Percentiles rank a stretch among this genome's conserved stretches.
phyloP scores from a whole-genome alignment of 352 stramenopile genomes.

The Globisporangium rhizosaccharum region DNA sequence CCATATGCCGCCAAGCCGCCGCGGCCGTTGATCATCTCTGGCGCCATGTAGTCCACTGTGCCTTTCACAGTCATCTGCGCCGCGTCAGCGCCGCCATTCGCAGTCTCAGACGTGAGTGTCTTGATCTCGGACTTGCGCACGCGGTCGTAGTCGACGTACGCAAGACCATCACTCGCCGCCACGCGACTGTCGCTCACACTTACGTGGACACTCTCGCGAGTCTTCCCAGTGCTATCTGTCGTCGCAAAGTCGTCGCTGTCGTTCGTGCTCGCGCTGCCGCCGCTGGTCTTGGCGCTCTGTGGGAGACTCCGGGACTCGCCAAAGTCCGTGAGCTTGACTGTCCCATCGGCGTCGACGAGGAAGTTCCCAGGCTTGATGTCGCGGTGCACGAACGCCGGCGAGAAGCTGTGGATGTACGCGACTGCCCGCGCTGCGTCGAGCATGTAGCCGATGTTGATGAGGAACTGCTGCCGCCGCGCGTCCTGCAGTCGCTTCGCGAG shows the following conservation, averaged over 20 bases:
- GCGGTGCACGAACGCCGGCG: conserved; percentile 41
- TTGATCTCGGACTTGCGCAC: not conserved
- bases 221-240: not conserved
- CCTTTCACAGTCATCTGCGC: conserved; percentile 20
- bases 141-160: not conserved
- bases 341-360: conserved; percentile 20
- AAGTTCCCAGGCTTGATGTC: conserved; percentile 66
- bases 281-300: conserved; percentile 6
- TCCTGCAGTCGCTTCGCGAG: conserved; percentile 11
- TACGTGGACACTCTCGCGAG: not conserved
- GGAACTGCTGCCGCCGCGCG: conserved; percentile 18
- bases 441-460: conserved; percentile 36
- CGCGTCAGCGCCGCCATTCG: not conserved
- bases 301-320: conserved; percentile 26
- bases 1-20: conserved; percentile 22
- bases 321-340: conserved; percentile 21
- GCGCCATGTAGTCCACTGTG: conserved; percentile 50
- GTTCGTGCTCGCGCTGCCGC: not conserved
- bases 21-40: conserved; percentile 40
- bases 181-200: no score
- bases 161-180: not conserved
- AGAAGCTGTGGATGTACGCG: conserved; percentile 48
- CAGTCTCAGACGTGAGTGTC: not conserved
- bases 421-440: conserved; percentile 37
- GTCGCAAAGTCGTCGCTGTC: not conserved